Percentiles rank a stretch among this genome's conserved stretches.
phyloP scores from a whole-genome alignment of 345 rosid species.

The Salix arbutifolia region DNA sequence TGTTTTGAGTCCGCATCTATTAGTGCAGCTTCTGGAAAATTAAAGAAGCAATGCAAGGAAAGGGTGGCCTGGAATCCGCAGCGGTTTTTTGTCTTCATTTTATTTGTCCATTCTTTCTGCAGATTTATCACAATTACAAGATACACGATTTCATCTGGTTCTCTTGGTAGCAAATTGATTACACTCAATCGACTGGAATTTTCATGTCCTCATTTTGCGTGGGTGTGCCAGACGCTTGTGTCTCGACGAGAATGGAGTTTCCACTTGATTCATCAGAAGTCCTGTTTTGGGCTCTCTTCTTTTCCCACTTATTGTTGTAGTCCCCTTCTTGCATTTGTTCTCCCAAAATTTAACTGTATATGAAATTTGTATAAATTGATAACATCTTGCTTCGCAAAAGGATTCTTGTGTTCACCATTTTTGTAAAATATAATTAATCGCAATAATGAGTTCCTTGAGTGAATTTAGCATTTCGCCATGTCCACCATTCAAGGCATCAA shows the following conservation, averaged over 20 bases:
- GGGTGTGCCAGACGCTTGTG: slow-evolving; percentile 5
- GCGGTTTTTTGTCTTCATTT: slow-evolving; percentile 18
- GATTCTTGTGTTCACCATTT: slow-evolving; percentile 15
- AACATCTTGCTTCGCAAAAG: background rate
- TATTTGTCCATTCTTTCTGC: slow-evolving; percentile 44
- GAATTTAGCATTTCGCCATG: background rate
- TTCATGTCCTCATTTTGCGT: slow-evolving; percentile 17
- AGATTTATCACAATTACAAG: slow-evolving; percentile 18
- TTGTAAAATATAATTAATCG: slow-evolving; percentile 19
- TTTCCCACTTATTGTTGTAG: slow-evolving; percentile 4
- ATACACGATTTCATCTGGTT: slow-evolving; percentile 9
- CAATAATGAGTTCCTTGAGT: slow-evolving; percentile 6
- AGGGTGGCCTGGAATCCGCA: slow-evolving; percentile 23
- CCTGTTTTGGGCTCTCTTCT: background rate
- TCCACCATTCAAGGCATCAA: background rate
- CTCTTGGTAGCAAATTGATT: slow-evolving; percentile 3
- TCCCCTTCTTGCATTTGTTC: slow-evolving; percentile 15
- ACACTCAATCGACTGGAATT: slow-evolving; percentile 2
- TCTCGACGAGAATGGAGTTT: slow-evolving; percentile 12
- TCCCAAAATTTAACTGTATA: slow-evolving; percentile 38
- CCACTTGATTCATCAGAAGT: slow-evolving; percentile 7
- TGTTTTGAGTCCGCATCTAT: slow-evolving; percentile 12
- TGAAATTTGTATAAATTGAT: slow-evolving; percentile 36
- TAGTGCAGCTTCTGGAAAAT: slow-evolving; percentile 2
- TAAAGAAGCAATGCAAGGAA: slow-evolving; percentile 11